Percentiles rank a stretch among this genome's conserved stretches.
phyloP scores from a whole-genome alignment of 225 moss, liverwort and hornwort genomes.

The Neckera pumila region DNA sequence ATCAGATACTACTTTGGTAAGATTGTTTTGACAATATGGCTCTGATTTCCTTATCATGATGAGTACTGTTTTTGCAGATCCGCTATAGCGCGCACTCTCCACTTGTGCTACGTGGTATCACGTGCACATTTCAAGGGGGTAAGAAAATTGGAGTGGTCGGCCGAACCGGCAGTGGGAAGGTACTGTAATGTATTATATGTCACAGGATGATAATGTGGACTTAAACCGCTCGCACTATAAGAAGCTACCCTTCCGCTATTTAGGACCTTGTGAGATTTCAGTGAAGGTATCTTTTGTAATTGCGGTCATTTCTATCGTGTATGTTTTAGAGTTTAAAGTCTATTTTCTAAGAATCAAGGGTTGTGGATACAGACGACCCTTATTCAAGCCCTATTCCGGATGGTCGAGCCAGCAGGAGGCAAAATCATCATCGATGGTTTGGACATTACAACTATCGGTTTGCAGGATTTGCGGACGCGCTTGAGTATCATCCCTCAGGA shows the following conservation, averaged over 20 bases:
- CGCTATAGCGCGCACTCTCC: conserved; percentile 48
- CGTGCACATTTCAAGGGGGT: conserved; percentile 62
- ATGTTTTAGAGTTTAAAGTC: neutral
- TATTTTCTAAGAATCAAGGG: neutral
- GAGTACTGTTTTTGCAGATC: conserved; percentile 26
- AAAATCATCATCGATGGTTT: conserved; percentile 61
- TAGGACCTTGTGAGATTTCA: neutral
- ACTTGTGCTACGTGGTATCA: conserved; percentile 63
- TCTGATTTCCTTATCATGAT: neutral
- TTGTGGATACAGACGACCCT: conserved; percentile 50
- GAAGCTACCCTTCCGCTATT: neutral
- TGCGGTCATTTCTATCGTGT: neutral
- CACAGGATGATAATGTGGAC: neutral
- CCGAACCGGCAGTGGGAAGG: conserved; percentile 71
- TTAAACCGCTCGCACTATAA: neutral
- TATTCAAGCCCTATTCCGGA: conserved; percentile 70
- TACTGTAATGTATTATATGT: neutral
- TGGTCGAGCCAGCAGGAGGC: conserved; percentile 69
- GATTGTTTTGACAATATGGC: neutral
- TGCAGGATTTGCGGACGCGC: conserved; percentile 63
- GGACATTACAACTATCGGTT: conserved; percentile 63
- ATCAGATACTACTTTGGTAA: neutral
- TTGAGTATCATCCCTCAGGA: conserved; percentile 87
- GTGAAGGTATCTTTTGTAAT: neutral
- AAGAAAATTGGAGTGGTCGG: conserved; percentile 74